Evolutionary conservation across 2,329 filamentous ascomycete genomes (phyloP), one percentile per base, ranked within the genome.

Genomic region (Endocalyx cinctus): DNA sequence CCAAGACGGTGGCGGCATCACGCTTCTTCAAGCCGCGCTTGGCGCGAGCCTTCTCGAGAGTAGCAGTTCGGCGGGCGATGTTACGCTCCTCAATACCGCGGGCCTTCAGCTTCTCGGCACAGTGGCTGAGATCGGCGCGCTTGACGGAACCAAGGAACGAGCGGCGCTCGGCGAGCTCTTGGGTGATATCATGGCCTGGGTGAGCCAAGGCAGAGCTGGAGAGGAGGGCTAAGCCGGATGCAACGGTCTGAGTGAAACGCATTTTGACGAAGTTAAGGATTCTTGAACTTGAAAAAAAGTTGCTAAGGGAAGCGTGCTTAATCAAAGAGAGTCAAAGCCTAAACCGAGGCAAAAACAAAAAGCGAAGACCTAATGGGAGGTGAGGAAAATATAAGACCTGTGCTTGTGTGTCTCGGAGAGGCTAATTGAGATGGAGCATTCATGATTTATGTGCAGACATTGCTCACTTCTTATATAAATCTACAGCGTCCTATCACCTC

Each of bases 101-200:
- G 18, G 5, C 12, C 30, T 32, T 26, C 48, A 81, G 64, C 55
- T 79, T 80, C 25, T 72, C 67, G 1, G 73, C 79, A 27, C 73
- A 15, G 16, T 32, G 20, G 20, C 20, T 32, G 5, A 31, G 16
- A 8, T 31, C 3, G 29, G 20, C 20, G 20, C 20, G 20, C 20
- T 23, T 23, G 8, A 8, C 8, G 20, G 8, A 8, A n/a, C 8
- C 20, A 8, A 23, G 20, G 20, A 23, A 23, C 8, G 20, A 8
- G 20, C 20, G 20, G 20, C 20, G 20, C 20, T 23, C 20, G 20
- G 20, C 20, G 20, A 23, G 8, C 20, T 23, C 20, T 8, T n/a
- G 8, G 8, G 20, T 8, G 20, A 23, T 23, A n/a, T 23, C 20
- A n/a, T 23, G 20, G 20, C 20, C 20, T n/a, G 20, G 20, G 20